These are phyloP conservation scores for Vigna hirtella DNA, from an alignment of 306 rosid species.

Conservation along the genomic window DNA sequence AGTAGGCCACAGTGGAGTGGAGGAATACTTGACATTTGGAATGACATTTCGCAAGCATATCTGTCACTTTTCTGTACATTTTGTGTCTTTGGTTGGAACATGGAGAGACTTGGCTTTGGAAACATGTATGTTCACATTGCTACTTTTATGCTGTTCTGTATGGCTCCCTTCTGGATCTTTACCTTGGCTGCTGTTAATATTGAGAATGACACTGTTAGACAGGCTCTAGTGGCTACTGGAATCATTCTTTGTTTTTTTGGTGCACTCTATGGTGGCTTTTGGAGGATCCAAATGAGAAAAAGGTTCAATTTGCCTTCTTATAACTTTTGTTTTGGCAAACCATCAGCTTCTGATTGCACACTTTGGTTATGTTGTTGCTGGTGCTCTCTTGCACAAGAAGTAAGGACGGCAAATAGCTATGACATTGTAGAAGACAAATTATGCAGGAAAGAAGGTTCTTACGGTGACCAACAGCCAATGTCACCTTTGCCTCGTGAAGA, in stretches of 20 bases:
- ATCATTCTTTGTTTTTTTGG: slow-evolving; percentile 81
- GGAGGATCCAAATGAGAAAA: slow-evolving; percentile 99
- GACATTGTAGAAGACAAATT: slow-evolving; percentile 68
- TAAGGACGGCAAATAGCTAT: slow-evolving; percentile 72
- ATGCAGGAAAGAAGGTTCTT: slow-evolving; percentile 45
- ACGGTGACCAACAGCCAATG: slow-evolving; percentile 42
- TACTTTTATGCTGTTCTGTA: slow-evolving; percentile 86
- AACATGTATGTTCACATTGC: slow-evolving; percentile 93
- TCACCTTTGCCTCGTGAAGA: slow-evolving; percentile 75
- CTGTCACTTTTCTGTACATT: slow-evolving; percentile 86
- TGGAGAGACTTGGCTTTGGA: slow-evolving; percentile 98
- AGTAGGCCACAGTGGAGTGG: slow-evolving; percentile 76
- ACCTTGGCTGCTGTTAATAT: slow-evolving; percentile 90
- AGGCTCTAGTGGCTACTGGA: slow-evolving; percentile 66
- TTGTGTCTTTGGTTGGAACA: slow-evolving; percentile 95
- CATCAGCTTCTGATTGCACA: slow-evolving; percentile 72
- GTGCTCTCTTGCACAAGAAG: slow-evolving; percentile 97
- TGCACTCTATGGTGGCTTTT: slow-evolving; percentile 93
- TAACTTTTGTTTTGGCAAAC: slow-evolving; percentile 74
- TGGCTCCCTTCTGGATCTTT: slow-evolving; percentile 97
- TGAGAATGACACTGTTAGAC: slow-evolving; percentile 72
- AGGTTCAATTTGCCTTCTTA: slow-evolving; percentile 86
- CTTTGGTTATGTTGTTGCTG: slow-evolving; percentile 94
- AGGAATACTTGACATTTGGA: slow-evolving; percentile 89
- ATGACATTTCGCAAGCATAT: slow-evolving; percentile 79